Evolutionary conservation across 208 protist genomes (phyloP), one percentile per base, ranked within the genome.

Genomic region (Leishmania mexicana): DNA sequence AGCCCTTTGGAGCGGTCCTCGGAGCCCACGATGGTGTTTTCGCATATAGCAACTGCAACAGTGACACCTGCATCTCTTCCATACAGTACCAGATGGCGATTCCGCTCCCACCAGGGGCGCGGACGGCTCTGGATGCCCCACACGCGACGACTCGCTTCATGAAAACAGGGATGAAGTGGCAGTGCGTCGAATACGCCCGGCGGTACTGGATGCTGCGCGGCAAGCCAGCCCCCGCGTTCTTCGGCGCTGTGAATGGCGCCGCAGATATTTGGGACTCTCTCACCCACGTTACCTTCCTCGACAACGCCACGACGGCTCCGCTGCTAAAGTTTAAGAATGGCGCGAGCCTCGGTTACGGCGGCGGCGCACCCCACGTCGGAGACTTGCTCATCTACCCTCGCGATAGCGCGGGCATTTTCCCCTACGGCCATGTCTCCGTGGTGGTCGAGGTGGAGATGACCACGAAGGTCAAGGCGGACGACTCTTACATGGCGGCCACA

Each of bases 171-270:
- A 85, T 97, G 87, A 83, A 89, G 80, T 97, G 94, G 94, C 93
- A 97, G 83, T 97, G 94, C 68, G 93, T 97, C 42, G 92, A 97
- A 86, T 97, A 95, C 86, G 94, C 94, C 15, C 81, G 94, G 42
- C 90, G 94, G 49, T 97, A 97, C 83, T 96, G 92, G 93, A 93
- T 96, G 89, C 78, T 97, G n/a, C 80, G 65, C 5, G 94, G 92
- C 0, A 77, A 6, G 0, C 92, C 94, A 0, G 45, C 47, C 35
- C 92, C 89, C 1, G 93, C 90, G 40, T 31, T 76, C 51, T 96
- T 97, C 79, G 91, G 78, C 2, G 53, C 75, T 31, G 90, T 97
- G 1, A 87, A 88, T 0, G 89, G 89, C 6, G 94, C 94, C 1
- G 87, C 89, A 5, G 92, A 97, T 78, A 97, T 97, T 81, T 97